A percentile compares a stretch with the other conserved stretches of the same genome.
phyloP scores from a whole-genome alignment of 192 early-diverging fungal genomes.

The Coemansia sp. region DNA sequence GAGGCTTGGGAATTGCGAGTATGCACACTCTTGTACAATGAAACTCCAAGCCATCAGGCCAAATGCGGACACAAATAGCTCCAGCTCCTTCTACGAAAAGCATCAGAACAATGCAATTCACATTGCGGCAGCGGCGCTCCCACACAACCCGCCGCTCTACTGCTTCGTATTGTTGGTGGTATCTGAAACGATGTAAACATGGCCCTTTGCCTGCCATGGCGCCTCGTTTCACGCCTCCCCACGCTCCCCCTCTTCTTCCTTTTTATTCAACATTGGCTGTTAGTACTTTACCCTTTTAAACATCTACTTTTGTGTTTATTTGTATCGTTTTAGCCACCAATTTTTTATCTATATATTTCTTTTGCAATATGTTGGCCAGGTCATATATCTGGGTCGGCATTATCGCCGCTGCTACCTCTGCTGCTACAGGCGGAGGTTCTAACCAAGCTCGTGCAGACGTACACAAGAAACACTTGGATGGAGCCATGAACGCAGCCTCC shows the following conservation, averaged over 20 bases:
- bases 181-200: slow-evolving; percentile 3
- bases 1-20: background rate
- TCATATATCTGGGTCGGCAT: slow-evolving; percentile 3
- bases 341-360: background rate
- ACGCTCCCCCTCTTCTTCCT: background rate
- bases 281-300: background rate
- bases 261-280: background rate
- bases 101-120: background rate
- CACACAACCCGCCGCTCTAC: background rate
- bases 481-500: background rate
- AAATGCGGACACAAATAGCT: background rate
- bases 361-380: slow-evolving; percentile 1
- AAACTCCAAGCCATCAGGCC: background rate
- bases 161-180: background rate
- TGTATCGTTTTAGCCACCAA: background rate
- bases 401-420: slow-evolving; percentile 14
- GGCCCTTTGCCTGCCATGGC: background rate
- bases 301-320: slow-evolving; percentile 1
- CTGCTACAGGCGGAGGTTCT: background rate
- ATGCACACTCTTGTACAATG: background rate
- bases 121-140: background rate
- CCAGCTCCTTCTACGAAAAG: background rate
- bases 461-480: background rate
- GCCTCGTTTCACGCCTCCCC: slow-evolving; percentile 5
- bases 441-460: background rate